These are phyloP conservation scores for Pseudogymnoascus sp. DNA, from an alignment of 2,329 filamentous ascomycete species.

Conservation along the genomic window DNA sequence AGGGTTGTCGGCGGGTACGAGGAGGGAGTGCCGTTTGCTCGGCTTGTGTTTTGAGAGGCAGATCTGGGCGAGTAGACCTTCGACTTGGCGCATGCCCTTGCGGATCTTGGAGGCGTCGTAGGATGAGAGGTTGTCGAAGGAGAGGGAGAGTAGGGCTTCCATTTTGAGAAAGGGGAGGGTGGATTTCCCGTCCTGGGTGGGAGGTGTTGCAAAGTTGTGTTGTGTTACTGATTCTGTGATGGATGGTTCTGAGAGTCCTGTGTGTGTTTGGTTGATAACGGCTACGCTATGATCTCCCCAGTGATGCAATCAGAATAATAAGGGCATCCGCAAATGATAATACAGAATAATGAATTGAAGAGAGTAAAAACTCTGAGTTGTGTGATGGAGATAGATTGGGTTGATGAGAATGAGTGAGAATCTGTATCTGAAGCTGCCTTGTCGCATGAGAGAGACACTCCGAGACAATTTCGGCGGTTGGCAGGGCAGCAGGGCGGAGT, in stretches of 20 bases:
- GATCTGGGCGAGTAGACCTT: conserved; percentile 88
- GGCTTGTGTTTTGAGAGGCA: conserved; percentile 48
- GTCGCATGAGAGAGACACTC: neutral
- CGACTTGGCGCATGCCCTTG: conserved; percentile 88
- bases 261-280: conserved; percentile 12
- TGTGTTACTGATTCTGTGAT: conserved; percentile 10
- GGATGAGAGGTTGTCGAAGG: conserved; percentile 93
- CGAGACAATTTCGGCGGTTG: neutral
- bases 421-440: neutral
- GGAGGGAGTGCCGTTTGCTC: conserved; percentile 22
- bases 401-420: neutral
- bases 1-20: conserved; percentile 31
- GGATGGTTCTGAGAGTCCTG: conserved; percentile 12
- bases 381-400: neutral
- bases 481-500: neutral
- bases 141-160: conserved; percentile 85
- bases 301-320: neutral
- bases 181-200: neutral
- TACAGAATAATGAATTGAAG: conserved; percentile 26
- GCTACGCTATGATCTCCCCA: neutral
- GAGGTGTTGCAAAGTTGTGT: neutral
- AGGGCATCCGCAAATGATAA: conserved; percentile 10
- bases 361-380: conserved; percentile 10
- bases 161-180: conserved; percentile 38
- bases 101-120: conserved; percentile 83